These are phyloP conservation scores for Cenchrus americanus DNA, from an alignment of 176 grass and related monocot species.

Conservation along the genomic window DNA sequence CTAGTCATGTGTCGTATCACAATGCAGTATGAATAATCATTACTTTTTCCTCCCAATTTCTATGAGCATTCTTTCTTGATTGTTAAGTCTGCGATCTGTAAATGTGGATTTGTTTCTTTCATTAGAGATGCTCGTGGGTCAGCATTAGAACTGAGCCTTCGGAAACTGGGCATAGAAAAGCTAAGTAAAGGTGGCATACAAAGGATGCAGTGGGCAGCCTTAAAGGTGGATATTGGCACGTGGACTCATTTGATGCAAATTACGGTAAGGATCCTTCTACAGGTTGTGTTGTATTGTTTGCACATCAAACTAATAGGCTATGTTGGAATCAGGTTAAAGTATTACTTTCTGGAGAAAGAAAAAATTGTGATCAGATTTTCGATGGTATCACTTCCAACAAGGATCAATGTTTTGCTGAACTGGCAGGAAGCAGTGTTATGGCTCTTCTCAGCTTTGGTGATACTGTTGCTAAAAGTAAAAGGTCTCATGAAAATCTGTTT, in stretches of 20 bases:
- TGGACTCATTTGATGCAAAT: conserved; percentile 92
- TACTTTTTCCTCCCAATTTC: conserved; percentile 22
- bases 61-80: conserved; percentile 21
- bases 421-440: conserved; percentile 66
- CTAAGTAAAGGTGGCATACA: conserved; percentile 88
- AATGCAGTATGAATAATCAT: conserved; percentile 26
- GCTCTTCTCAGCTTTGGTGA: conserved; percentile 92
- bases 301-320: conserved; percentile 28
- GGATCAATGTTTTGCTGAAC: conserved; percentile 83
- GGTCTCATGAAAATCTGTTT: conserved; percentile 81
- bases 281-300: background rate
- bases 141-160: conserved; percentile 72
- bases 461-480: conserved; percentile 87
- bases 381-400: conserved; percentile 67
- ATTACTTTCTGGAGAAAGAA: conserved; percentile 77
- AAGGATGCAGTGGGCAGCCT: conserved; percentile 75
- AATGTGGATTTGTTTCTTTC: conserved; percentile 26
- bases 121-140: conserved; percentile 70
- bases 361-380: conserved; percentile 83
- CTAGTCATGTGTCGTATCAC: conserved; percentile 4
- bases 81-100: conserved; percentile 17
- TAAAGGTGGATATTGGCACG: conserved; percentile 81
- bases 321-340: conserved; percentile 69
- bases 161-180: conserved; percentile 84
- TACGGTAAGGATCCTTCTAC: conserved; percentile 56